Evolutionary conservation across 192 early-diverging fungal species (phyloP).

Genomic region (Hyaloraphidium curvatum): DNA sequence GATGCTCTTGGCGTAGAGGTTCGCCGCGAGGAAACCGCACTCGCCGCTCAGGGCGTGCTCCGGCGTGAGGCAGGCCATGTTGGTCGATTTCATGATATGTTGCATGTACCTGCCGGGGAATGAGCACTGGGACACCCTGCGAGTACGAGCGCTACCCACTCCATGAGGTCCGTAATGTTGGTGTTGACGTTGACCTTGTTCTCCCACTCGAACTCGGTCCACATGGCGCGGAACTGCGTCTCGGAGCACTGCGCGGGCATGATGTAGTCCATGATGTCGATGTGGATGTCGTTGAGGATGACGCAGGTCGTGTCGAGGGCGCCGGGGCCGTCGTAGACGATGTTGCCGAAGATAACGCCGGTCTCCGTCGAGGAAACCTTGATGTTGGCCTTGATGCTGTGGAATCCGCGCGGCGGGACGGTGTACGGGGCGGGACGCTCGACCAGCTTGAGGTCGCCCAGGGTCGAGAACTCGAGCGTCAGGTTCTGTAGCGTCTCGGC

Average conservation of each 20-base stretch:
- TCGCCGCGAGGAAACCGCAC: slow-evolving; percentile 94
- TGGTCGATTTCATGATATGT: slow-evolving; percentile 89
- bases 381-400: slow-evolving; percentile 87
- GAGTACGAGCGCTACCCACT: too few relatives aligned
- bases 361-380: slow-evolving; percentile 98
- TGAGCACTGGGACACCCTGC: too few relatives aligned
- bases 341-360: slow-evolving; percentile 94
- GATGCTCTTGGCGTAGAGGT: slow-evolving; percentile 86
- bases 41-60: slow-evolving; percentile 78
- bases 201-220: slow-evolving; percentile 99
- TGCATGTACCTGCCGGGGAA: slow-evolving; percentile 68
- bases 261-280: slow-evolving; percentile 99
- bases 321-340: slow-evolving; percentile 92
- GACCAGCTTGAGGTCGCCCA: slow-evolving; percentile 93
- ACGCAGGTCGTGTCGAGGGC: slow-evolving; percentile 80
- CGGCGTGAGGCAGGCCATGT: slow-evolving; percentile 96
- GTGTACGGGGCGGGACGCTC: slow-evolving; percentile 79
- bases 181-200: slow-evolving; percentile 98
- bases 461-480: slow-evolving; percentile 93
- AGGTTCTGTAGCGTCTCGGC: slow-evolving; percentile 86
- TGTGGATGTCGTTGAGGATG: slow-evolving; percentile 91
- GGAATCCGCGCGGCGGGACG: slow-evolving; percentile 76
- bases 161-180: slow-evolving; percentile 37
- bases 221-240: slow-evolving; percentile 88
- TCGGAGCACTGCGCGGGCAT: slow-evolving; percentile 77